Base-by-base conservation (phyloP, 164 flowering plant species). In the Cinnamomum chago region DNA sequence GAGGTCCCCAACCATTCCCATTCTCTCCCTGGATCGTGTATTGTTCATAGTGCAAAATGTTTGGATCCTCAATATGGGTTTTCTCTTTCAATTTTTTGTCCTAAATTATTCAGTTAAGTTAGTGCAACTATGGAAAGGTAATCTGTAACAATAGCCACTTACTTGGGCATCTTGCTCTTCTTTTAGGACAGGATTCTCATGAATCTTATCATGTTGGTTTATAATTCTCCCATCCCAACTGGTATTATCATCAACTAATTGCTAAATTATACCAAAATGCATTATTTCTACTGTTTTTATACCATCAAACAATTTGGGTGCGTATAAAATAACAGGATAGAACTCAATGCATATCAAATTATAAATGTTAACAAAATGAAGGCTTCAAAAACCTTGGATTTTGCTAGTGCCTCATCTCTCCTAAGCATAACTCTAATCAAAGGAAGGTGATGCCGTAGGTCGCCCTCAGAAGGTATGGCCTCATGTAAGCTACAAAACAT, bases 131-230 rank as follows among this genome's bases (percentile, higher is more conserved):
- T 25, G 14, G 6, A 65, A 10, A 30, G 47, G 18, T 25, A 3
- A 27, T 55, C 28, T 66, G 22, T 58, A 62, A 11, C 50, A 58
- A 35, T 35, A 10, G 52, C 79, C 18, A 58, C 76, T 75, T 82
- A 95, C 99, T 73, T 95, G 98, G 52, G 99, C 98, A 84, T 95
- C 92, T 85, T 95, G 99, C 82, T 95, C 99, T 81, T 88, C 92
- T 82, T 95, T 93, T 74, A 95, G 80, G 73, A 95, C 87, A 71
- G 94, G 84, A 84, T 95, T 92, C 3, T 95, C 96, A 71, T 66
- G 50, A 66, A 13, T 66, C 22, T 22, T 12, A 64, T 64, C 12
- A 4, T 22, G 24, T 20, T 17, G 6, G 47, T 35, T 35, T 27
- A 18, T 13, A 12, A 7, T 28, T 15, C 40, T 66, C 27, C 40